These are phyloP conservation scores for Mariannaea sp. DNA, from an alignment of 2,329 filamentous ascomycete species.

Conservation along the genomic window DNA sequence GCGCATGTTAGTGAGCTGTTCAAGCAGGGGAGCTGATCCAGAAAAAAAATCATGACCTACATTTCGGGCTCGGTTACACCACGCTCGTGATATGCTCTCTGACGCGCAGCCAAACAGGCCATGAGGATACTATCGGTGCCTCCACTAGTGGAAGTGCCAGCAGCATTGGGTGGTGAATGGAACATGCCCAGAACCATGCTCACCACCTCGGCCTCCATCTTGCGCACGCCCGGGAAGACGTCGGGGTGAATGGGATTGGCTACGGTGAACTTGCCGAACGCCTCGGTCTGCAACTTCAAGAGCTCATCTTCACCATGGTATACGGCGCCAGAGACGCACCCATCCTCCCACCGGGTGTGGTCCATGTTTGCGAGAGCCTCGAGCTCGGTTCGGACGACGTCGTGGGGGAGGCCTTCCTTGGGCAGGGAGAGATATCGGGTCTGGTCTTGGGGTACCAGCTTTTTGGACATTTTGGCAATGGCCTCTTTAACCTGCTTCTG, in stretches of 20 bases:
- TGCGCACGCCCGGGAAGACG: slow-evolving; percentile 95
- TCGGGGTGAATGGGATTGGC: slow-evolving; percentile 97
- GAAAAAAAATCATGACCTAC: slow-evolving; percentile 53
- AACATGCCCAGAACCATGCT: slow-evolving; percentile 93
- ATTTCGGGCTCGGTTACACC: slow-evolving; percentile 94
- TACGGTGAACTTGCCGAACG: slow-evolving; percentile 92
- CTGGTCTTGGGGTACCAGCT: slow-evolving; percentile 76
- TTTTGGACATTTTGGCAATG: slow-evolving; percentile 78
- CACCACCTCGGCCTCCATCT: slow-evolving; percentile 99
- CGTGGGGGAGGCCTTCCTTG: slow-evolving; percentile 79
- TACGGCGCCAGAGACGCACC: slow-evolving; percentile 89
- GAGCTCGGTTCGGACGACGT: slow-evolving; percentile 80
- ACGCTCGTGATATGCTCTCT: slow-evolving; percentile 85
- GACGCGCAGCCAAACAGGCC: slow-evolving; percentile 87
- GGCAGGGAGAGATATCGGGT: slow-evolving; percentile 78
- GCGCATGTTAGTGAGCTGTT: slow-evolving; percentile 15
- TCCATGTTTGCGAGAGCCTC: slow-evolving; percentile 81
- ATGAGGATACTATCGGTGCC: slow-evolving; percentile 97
- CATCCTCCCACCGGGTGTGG: slow-evolving; percentile 96
- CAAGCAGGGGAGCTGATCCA: background rate
- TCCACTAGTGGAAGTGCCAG: slow-evolving; percentile 87
- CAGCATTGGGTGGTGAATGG: slow-evolving; percentile 82
- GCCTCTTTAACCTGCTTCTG: slow-evolving; percentile 82
- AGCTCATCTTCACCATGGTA: slow-evolving; percentile 91
- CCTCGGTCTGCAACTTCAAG: slow-evolving; percentile 84